phyloP scores from a whole-genome alignment of 164 flowering plant species.

The Aristolochia californica region DNA sequence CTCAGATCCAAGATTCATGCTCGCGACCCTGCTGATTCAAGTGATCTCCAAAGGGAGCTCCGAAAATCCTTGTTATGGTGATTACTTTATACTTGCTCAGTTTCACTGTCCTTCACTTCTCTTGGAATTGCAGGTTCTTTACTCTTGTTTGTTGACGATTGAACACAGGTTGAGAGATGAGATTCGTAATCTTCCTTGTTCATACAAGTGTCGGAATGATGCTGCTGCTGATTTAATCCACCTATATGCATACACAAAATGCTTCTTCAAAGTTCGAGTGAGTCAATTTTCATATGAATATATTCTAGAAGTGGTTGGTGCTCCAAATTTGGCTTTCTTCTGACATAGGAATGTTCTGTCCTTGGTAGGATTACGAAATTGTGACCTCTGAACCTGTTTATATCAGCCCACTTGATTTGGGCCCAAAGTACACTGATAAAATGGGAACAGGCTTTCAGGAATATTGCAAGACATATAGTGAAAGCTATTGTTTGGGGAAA shows the following conservation, averaged over 20 bases:
- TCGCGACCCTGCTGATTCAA: conserved; percentile 71
- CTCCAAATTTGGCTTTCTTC: conserved; percentile 2
- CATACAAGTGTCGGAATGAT: conserved; percentile 84
- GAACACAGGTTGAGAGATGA: conserved; percentile 91
- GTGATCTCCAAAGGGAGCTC: conserved; percentile 50
- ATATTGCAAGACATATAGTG: conserved; percentile 84
- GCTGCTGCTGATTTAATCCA: conserved; percentile 99
- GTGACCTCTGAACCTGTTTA: conserved; percentile 88
- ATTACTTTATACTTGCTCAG: conserved; percentile 9
- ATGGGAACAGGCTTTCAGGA: conserved; percentile 62
- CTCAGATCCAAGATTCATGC: conserved; percentile 56
- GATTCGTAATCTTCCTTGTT: conserved; percentile 76
- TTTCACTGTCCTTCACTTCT: not conserved
- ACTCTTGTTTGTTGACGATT: not conserved
- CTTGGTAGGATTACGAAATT: conserved; percentile 66
- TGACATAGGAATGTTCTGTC: conserved; percentile 1
- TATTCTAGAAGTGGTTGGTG: not conserved
- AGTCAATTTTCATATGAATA: conserved; percentile 12
- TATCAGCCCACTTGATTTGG: conserved; percentile 89
- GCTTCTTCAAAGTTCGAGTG: conserved; percentile 71
- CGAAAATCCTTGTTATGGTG: conserved; percentile 79
- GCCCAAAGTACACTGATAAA: conserved; percentile 73
- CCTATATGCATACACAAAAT: conserved; percentile 78
- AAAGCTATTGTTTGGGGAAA: conserved; percentile 93
- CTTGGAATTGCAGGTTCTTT: not conserved